Conservation (phyloP, 768 basidiomycete species). For the Mycena alexandri region DNA sequence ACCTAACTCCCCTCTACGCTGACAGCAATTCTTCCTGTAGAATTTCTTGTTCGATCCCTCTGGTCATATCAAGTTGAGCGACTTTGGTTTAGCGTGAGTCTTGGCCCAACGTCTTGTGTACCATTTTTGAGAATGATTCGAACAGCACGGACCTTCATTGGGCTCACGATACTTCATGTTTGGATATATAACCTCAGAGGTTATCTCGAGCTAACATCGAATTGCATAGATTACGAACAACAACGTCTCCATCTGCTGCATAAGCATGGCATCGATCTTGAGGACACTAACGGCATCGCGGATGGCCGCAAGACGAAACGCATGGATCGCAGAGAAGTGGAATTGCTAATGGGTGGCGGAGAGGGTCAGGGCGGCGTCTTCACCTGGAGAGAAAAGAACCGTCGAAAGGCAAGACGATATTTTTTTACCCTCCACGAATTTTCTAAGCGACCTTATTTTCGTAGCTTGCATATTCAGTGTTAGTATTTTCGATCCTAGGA, state of each 20-base stretch:
- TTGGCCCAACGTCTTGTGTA: slow-evolving; percentile 39
- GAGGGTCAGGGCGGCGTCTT: slow-evolving; percentile 88
- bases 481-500: slow-evolving; percentile 50
- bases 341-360: slow-evolving; percentile 85
- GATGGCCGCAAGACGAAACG: slow-evolving; percentile 83
- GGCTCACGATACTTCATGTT: slow-evolving; percentile 96
- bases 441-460: slow-evolving; percentile 35
- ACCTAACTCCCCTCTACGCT: slow-evolving; percentile 26
- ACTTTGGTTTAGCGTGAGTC: slow-evolving; percentile 95
- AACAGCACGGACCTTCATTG: slow-evolving; percentile 91
- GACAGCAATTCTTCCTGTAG: slow-evolving; percentile 53
- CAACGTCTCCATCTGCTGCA: slow-evolving; percentile 89
- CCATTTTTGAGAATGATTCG: slow-evolving; percentile 16
- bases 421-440: slow-evolving; percentile 40
- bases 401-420: slow-evolving; percentile 79
- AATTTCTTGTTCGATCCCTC: slow-evolving; percentile 96
- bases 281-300: slow-evolving; percentile 74
- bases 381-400: slow-evolving; percentile 95
- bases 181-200: slow-evolving; percentile 38
- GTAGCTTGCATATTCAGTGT: slow-evolving; percentile 92
- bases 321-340: slow-evolving; percentile 86
- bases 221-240: slow-evolving; percentile 86
- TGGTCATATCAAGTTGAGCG: slow-evolving; percentile 94
- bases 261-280: slow-evolving; percentile 96
- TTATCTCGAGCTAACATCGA: slow-evolving; percentile 30